phyloP scores from a whole-genome alignment of 2,329 filamentous ascomycete species.

The Cryoendolithus antarcticus region DNA sequence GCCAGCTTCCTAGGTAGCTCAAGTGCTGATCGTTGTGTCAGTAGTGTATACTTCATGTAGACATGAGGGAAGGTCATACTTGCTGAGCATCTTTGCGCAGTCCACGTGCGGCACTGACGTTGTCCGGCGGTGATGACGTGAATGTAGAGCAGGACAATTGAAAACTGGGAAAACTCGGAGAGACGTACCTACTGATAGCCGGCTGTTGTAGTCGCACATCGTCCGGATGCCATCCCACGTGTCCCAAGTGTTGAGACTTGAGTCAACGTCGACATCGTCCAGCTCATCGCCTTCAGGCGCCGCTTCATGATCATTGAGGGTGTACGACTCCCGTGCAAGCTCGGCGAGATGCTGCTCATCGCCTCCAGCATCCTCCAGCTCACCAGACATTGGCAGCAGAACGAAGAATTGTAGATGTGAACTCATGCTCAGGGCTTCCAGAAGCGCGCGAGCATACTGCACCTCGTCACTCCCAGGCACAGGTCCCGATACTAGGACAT shows the following conservation, averaged over 20 bases:
- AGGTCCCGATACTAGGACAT: slow-evolving; percentile 71
- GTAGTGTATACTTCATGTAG: too few relatives aligned
- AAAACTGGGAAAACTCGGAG: too few relatives aligned
- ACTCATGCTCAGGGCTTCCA: slow-evolving; percentile 64
- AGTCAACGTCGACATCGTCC: slow-evolving; percentile 35
- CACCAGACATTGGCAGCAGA: slow-evolving; percentile 71
- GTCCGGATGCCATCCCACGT: slow-evolving; percentile 82
- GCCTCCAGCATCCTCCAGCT: slow-evolving; percentile 45
- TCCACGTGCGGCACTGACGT: too few relatives aligned
- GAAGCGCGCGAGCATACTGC: slow-evolving; percentile 73
- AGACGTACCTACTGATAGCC: slow-evolving; percentile 66
- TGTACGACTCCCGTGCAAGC: slow-evolving; percentile 25
- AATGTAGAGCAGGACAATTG: too few relatives aligned
- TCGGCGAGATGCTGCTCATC: slow-evolving; percentile 41
- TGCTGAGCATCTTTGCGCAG: too few relatives aligned
- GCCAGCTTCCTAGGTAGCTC: slow-evolving; percentile 48
- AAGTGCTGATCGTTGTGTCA: slow-evolving; percentile 32
- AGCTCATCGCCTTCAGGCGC: slow-evolving; percentile 3
- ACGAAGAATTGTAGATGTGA: slow-evolving; percentile 69
- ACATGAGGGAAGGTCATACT: too few relatives aligned
- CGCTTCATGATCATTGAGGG: too few relatives aligned
- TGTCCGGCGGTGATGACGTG: too few relatives aligned
- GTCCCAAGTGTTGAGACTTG: slow-evolving; percentile 72
- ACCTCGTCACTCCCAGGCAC: slow-evolving; percentile 36
- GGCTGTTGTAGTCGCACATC: slow-evolving; percentile 70